Base-by-base conservation (phyloP, 1,284 basidiomycete genomes). In the Ceratobasidium sp. region DNA sequence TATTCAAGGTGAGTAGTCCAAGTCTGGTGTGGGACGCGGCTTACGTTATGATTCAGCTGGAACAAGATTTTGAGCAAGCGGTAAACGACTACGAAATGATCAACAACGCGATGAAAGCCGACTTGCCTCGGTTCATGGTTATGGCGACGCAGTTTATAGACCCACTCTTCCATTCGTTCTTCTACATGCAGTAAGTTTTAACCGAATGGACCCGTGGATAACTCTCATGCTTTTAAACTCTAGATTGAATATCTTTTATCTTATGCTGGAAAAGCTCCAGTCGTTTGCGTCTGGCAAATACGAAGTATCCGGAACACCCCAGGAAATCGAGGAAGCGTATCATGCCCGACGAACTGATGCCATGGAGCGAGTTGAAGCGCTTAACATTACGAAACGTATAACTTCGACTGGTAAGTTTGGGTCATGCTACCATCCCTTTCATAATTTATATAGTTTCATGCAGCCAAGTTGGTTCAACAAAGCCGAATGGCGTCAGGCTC, bases 81-180 rank as follows among this genome's bases (percentile, higher is more conserved):
- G 90, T 93, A 0, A 93, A 91, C 75, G 97, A 99, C 79, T 99
- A 98, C 77, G 97, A 99, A 77, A 94, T 93, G 80, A 95, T 96
- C 83, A 99, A 99, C 82, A 92, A 85, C 75, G 86, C 92, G 6
- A 83, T 98, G 82, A 99, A 99, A 84, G 86, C 87, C 73, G 97
- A 99, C 78, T 84, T 99, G 40, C 96, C 96, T 0, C 86, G 88
- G 21, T 98, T 99, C 84, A 89, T 99, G 83, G 85, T 86, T 36
- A 86, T 98, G 77, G 86, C 92, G 0, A 91, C 92, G 0, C 87
- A 91, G 74, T 98, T 98, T 82, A 93, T 99, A 79, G 92, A 96
- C 76, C 97, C 97, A 0, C 84, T 99, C 16, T 99, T 98, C 86
- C 92, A 98, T 79, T 96, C 94, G 28, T 96, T 96, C 85, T 99